Conservation (phyloP, 768 basidiomycete genomes). For the Agrocybe chaxingu region DNA sequence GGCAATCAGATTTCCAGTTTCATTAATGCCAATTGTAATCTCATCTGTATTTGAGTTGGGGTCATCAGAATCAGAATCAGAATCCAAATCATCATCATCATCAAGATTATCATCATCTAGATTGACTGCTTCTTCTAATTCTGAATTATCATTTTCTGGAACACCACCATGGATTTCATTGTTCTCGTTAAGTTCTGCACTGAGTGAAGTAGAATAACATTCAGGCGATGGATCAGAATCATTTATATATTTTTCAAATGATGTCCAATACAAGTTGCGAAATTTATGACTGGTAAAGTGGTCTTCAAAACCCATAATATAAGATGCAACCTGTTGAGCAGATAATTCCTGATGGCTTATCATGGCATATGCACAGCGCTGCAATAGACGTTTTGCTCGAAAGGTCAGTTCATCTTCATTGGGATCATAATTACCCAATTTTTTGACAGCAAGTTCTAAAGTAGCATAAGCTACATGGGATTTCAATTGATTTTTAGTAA, state of each 20-base stretch:
- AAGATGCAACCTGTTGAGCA: conserved; percentile 31
- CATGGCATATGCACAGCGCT: conserved; percentile 33
- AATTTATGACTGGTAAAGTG: conserved; percentile 35
- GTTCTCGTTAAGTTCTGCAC: background rate
- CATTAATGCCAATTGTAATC: conserved; percentile 4
- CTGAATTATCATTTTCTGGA: no score
- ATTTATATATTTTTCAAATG: conserved; percentile 25
- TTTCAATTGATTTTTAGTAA: conserved; percentile 39
- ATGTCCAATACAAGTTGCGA: conserved; percentile 30
- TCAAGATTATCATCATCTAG: no score
- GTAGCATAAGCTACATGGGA: conserved; percentile 37
- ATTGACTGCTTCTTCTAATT: no score
- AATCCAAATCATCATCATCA: no score
- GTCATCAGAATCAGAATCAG: no score
- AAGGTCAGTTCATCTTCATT: conserved; percentile 13
- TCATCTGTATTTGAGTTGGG: conserved; percentile 7
- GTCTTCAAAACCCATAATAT: conserved; percentile 31
- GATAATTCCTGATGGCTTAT: conserved; percentile 37
- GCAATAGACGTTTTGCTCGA: conserved; percentile 29
- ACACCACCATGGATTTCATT: background rate
- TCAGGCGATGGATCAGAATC: conserved; percentile 17
- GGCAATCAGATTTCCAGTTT: conserved; percentile 12
- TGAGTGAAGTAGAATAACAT: conserved; percentile 11
- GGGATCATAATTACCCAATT: conserved; percentile 19
- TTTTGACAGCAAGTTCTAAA: conserved; percentile 30